Evolutionary conservation across 2,329 filamentous ascomycete genomes (phyloP), one percentile per base, ranked within the genome.

Genomic region (Akanthomyces dipterigenus): DNA sequence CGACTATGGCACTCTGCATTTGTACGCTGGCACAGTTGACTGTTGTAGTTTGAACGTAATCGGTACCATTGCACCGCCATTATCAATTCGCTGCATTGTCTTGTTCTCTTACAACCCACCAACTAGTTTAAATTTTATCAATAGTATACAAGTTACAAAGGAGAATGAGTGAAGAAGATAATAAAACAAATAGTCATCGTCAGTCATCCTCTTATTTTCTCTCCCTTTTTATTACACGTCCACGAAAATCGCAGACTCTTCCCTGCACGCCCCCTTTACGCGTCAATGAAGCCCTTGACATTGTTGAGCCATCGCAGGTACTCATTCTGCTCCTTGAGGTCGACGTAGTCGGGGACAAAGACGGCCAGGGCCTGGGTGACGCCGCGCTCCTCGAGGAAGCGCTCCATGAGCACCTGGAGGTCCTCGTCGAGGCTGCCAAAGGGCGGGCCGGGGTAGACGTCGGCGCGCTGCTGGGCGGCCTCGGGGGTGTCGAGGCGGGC

Each of bases 301-400:
- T 89, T 90, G 75, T 87, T 84, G 75, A 99, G 80, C 95, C 96
- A 99, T 67, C 83, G 80, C 64, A 96, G 80, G 77, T 99, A 99
- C 83, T 99, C 95, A 78, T 87, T 89, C 85, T 98, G 93, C 85
- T 99, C 95, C 88, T 99, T 99, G 78, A 90, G 86, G 73, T 98
- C 92, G 71, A 98, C 93, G 79, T 96, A 99, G 75, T 98, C 93
- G 42, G 93, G 91, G 49, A 96, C 88, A 76, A 98, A 97, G 67
- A 93, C 79, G 59, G 93, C 93, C 69, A 99, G 84, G 63, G 88
- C 85, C 69, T 89, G 87, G 71, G 93, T 91, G 77, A 99, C 86
- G 66, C 93, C 95, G 69, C 95, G 86, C 83, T 97, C 95, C 76
- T 96, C 92, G 65, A 99, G 84, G 80, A 93, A 99, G 69, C 89